Evolutionary conservation across 2,329 filamentous ascomycete genomes (phyloP).

Genomic region (Aaosphaeria arxii): DNA sequence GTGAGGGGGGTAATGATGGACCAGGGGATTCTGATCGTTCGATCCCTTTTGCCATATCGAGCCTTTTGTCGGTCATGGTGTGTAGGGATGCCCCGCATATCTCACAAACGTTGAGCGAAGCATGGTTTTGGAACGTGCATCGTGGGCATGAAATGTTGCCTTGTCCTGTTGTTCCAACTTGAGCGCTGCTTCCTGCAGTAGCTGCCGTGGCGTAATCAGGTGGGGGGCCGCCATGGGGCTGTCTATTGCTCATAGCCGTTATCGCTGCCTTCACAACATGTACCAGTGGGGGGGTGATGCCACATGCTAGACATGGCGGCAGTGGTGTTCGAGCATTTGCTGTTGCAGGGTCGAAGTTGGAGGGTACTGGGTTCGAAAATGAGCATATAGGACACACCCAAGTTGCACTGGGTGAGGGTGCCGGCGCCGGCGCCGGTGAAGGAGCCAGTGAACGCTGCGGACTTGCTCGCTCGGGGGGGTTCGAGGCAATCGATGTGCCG

Average conservation of each 20-base stretch:
- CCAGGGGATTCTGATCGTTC: conserved; percentile 73
- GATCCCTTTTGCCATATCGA: conserved; percentile 36
- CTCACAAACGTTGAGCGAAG: conserved; percentile 80
- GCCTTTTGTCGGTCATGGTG: conserved; percentile 47
- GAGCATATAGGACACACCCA: conserved; percentile 97
- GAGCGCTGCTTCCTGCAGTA: conserved; percentile 4
- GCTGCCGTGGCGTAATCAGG: conserved; percentile 36
- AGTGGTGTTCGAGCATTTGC: conserved; percentile 77
- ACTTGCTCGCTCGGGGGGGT: conserved; percentile 32
- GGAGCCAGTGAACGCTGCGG: conserved; percentile 33
- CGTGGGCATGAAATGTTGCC: conserved; percentile 61
- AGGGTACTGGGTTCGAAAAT: conserved; percentile 87
- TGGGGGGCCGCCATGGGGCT: conserved; percentile 22
- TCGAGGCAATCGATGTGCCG: conserved; percentile 9
- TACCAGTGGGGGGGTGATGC: conserved; percentile 83
- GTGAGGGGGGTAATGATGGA: conserved; percentile 53
- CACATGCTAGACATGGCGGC: conserved; percentile 86
- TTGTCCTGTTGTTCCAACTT: conserved; percentile 2
- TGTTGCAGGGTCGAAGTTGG: conserved; percentile 84
- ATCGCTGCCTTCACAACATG: conserved; percentile 86
- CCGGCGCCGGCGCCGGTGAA: conserved; percentile 48
- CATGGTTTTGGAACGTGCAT: conserved; percentile 93
- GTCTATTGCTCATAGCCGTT: conserved; percentile 63
- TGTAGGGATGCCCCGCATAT: conserved; percentile 80
- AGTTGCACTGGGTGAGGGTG: conserved; percentile 62